A percentile compares a stretch with the other conserved stretches of the same genome.
phyloP scores from a whole-genome alignment of 768 basidiomycete genomes.

The Agrocybe pediades region DNA sequence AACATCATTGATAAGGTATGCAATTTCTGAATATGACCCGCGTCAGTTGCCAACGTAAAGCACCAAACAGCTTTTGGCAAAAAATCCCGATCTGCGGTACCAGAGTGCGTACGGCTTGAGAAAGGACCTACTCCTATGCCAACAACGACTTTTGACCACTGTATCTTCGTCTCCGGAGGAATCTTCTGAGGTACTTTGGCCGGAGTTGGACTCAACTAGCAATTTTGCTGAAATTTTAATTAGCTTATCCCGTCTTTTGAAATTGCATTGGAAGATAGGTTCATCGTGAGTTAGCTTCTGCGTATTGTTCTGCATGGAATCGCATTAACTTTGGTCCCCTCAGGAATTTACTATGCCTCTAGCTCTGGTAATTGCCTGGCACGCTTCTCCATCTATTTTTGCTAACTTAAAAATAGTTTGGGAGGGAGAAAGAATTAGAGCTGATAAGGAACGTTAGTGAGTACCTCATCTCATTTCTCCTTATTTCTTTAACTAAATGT shows the following conservation, averaged over 20 bases:
- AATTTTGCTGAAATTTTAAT: slow-evolving; percentile 9
- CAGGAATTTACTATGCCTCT: slow-evolving; percentile 75
- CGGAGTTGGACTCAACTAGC: neutral
- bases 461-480: slow-evolving; percentile 21
- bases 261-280: slow-evolving; percentile 65
- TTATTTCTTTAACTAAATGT: neutral
- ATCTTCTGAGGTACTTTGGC: slow-evolving; percentile 55
- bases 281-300: slow-evolving; percentile 42
- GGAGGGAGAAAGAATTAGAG: slow-evolving; percentile 72
- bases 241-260: slow-evolving; percentile 72
- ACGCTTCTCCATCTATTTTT: neutral
- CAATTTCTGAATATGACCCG: slow-evolving; percentile 7
- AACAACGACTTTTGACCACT: slow-evolving; percentile 59
- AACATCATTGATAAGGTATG: slow-evolving; percentile 68
- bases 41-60: neutral
- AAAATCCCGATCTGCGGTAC: slow-evolving; percentile 69
- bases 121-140: slow-evolving; percentile 68
- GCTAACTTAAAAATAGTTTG: slow-evolving; percentile 45
- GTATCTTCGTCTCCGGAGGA: slow-evolving; percentile 59
- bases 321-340: neutral
- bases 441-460: slow-evolving; percentile 65
- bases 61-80: slow-evolving; percentile 56
- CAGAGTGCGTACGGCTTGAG: slow-evolving; percentile 74
- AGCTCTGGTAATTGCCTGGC: slow-evolving; percentile 46
- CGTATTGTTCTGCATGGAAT: neutral